Evolutionary conservation across 306 rosid genomes (phyloP).

Genomic region (Quercus aquifolioides): DNA sequence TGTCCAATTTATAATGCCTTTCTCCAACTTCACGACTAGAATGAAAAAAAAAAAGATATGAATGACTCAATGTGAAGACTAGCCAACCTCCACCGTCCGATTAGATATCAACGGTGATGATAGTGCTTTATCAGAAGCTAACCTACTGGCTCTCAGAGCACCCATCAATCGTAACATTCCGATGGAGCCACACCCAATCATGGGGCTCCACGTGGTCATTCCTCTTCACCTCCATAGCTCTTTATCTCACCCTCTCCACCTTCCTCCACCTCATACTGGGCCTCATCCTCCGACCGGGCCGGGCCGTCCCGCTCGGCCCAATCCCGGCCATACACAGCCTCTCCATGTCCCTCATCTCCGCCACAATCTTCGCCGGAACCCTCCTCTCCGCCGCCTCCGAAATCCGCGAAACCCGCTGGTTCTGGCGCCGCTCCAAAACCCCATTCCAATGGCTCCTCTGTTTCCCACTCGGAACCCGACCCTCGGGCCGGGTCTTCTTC

Average conservation of each 20-base stretch:
- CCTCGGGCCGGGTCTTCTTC: conserved; percentile 94
- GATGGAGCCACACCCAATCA: conserved; percentile 66
- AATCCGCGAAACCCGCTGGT: conserved; percentile 91
- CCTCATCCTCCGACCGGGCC: conserved; percentile 34
- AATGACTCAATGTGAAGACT: neutral
- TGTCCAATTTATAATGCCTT: neutral
- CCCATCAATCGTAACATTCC: conserved; percentile 74
- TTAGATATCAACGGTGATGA: conserved; percentile 24
- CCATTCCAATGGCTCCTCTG: conserved; percentile 93
- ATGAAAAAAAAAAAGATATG: no score
- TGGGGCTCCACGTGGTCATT: conserved; percentile 95
- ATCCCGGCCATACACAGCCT: conserved; percentile 84
- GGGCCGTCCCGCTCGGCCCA: conserved; percentile 69
- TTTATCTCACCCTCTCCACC: conserved; percentile 45
- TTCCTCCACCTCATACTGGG: conserved; percentile 41
- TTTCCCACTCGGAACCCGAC: conserved; percentile 82
- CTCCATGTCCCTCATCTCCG: conserved; percentile 55
- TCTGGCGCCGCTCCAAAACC: conserved; percentile 82
- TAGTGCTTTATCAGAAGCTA: conserved; percentile 17
- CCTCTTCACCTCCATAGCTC: conserved; percentile 57
- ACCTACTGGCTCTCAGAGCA: conserved; percentile 86
- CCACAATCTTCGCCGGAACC: conserved; percentile 64
- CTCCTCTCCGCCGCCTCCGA: conserved; percentile 70
- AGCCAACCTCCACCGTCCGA: conserved; percentile 18
- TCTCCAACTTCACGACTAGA: neutral